Conservation (phyloP, 768 basidiomycete genomes). For the Suillus alpinus region DNA sequence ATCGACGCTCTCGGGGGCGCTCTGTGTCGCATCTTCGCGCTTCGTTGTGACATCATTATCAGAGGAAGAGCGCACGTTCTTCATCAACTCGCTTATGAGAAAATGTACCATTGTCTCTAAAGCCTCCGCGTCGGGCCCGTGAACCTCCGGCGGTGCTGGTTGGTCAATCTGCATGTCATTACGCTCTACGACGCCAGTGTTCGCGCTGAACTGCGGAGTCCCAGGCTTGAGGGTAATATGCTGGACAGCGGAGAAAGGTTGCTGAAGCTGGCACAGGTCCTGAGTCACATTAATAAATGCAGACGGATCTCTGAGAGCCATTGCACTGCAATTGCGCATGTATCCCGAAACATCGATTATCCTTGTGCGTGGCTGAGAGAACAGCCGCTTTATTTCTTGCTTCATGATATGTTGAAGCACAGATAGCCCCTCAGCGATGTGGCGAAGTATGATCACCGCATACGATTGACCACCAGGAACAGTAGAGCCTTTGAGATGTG, state of each 20-base stretch:
- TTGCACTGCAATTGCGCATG: slow-evolving; percentile 71
- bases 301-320: slow-evolving; percentile 78
- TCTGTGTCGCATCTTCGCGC: slow-evolving; percentile 10
- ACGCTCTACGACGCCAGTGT: slow-evolving; percentile 17
- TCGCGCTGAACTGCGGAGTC: slow-evolving; percentile 7
- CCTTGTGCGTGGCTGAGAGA: slow-evolving; percentile 68
- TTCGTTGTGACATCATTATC: slow-evolving; percentile 27
- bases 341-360: slow-evolving; percentile 69
- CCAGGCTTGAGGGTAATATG: slow-evolving; percentile 59
- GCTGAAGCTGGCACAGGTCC: slow-evolving; percentile 67
- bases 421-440: slow-evolving; percentile 76
- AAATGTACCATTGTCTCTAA: slow-evolving; percentile 65
- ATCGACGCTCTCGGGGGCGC: slow-evolving; percentile 4
- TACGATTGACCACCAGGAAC: slow-evolving; percentile 75
- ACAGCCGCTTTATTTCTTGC: slow-evolving; percentile 79
- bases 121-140: slow-evolving; percentile 37
- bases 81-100: slow-evolving; percentile 70
- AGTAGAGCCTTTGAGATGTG: slow-evolving; percentile 56
- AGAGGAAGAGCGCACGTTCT: slow-evolving; percentile 47
- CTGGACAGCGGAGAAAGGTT: slow-evolving; percentile 55
- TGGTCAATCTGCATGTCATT: slow-evolving; percentile 63
- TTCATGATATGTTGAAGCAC: slow-evolving; percentile 72
- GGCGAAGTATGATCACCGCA: slow-evolving; percentile 86
- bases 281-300: slow-evolving; percentile 74
- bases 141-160: slow-evolving; percentile 18